Base-by-base conservation (phyloP, 306 rosid genomes). In the Quercus gilva region DNA sequence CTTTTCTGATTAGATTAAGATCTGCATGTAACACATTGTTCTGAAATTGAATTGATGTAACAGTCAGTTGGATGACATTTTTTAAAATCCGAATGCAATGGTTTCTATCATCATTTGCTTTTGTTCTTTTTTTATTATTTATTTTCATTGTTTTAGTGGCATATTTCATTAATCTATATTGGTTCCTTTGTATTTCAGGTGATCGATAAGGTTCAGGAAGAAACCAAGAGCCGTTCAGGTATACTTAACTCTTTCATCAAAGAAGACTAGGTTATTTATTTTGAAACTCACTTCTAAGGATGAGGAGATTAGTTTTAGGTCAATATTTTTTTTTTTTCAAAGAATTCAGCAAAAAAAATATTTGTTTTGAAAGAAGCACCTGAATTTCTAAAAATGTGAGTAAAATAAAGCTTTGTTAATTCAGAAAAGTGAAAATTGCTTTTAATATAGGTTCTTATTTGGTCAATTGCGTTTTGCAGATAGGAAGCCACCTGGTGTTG, bases 201-300 rank as follows among this genome's bases (percentile, higher is more conserved):
- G 75, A 95, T 95, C 60, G 99, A 95, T 84, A 95, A 95, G 79
- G 99, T 95, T 71, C 99, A 95, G 89, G 99, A 95, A 86, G 99
- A 95, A 88, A 89, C 98, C 74, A 95, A 95, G 92, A 95, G 87
- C 69, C 98, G 97, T 13, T 21, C 94, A 18, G 99, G 99, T 95
- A 85, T 71, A 53, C 64, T 69, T 74, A 60, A 26, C 67, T 49
- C 41, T 53, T 5, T 35, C 58, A 19, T 76, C 28, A 55, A n/a
- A 4, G 25, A 67, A 19, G 25, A 8, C 26, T 67, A 5, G 75
- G 72, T 52, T 57, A 74, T 71, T 74, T 71, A 25, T 51, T 19
- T 43, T 2, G 45, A 55, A 7, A 26, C 45, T 64, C 45, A 3
- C 70, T 17, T 2, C 43, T 28, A 3, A 6, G 33, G 0, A 29